Evolutionary conservation across 2,329 filamentous ascomycete species (phyloP).

Genomic region (Curvularia eragrostidis): DNA sequence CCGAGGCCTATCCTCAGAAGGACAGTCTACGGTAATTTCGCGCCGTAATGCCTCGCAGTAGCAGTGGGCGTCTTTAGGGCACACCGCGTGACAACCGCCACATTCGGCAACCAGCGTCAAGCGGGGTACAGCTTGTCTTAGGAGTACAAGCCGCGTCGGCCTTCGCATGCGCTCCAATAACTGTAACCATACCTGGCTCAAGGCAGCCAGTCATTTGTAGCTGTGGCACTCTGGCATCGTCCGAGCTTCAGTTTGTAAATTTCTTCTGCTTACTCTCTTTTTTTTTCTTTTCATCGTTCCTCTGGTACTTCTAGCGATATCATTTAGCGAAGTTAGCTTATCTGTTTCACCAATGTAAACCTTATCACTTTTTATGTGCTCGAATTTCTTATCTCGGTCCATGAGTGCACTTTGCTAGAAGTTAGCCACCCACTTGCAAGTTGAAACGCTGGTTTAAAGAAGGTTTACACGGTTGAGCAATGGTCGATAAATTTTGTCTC

Average conservation of each 20-base stretch:
- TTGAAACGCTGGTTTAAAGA: neutral
- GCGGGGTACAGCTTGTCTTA: constrained; percentile 12
- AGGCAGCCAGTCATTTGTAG: neutral
- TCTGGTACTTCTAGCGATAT: constrained; percentile 5
- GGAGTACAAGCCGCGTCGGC: constrained; percentile 1
- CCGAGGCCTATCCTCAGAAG: neutral
- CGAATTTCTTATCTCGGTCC: neutral
- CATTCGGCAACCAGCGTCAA: constrained; percentile 6
- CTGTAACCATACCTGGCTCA: constrained; percentile 3
- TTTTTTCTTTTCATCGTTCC: neutral
- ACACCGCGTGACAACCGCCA: constrained; percentile 11
- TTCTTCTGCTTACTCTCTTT: constrained; percentile 4
- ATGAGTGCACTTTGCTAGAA: neutral
- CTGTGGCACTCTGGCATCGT: neutral
- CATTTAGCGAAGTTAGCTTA: constrained; percentile 1
- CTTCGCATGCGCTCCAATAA: constrained; percentile 3
- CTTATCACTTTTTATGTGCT: neutral
- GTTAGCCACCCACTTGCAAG: neutral
- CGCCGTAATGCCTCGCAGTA: neutral
- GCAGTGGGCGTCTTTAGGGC: constrained; percentile 3
- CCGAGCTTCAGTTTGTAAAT: neutral
- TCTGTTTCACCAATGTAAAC: neutral
- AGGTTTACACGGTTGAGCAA: neutral
- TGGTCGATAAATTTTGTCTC: neutral
- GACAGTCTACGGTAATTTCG: neutral